A percentile compares a stretch with the other conserved stretches of the same genome.
Conservation (phyloP, 331 rosid species). For the Stylosanthes scabra region DNA sequence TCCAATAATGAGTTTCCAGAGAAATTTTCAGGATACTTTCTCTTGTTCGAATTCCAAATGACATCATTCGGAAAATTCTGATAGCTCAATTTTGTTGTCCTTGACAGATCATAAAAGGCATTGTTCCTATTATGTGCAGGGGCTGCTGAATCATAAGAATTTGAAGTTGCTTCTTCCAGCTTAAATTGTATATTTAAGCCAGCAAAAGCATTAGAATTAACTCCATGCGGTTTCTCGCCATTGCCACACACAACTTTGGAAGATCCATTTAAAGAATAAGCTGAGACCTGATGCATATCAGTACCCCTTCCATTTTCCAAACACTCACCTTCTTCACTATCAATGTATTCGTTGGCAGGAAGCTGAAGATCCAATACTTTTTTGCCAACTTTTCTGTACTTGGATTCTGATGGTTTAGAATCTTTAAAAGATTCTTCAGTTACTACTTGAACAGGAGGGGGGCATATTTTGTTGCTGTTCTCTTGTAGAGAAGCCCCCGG, state of each 20-base stretch:
- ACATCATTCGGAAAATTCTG: conserved; percentile 34
- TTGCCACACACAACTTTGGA: conserved; percentile 44
- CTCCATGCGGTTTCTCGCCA: conserved; percentile 39
- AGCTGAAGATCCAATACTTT: conserved; percentile 81
- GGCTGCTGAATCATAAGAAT: conserved; percentile 33
- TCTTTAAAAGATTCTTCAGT: conserved; percentile 44
- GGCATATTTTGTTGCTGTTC: conserved; percentile 41
- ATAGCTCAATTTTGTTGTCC: conserved; percentile 30
- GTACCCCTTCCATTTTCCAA: conserved; percentile 43
- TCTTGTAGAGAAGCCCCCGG: conserved; percentile 44
- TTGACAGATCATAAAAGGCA: conserved; percentile 32
- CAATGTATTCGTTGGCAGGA: conserved; percentile 71
- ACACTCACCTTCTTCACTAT: conserved; percentile 46
- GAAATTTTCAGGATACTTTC: conserved; percentile 40
- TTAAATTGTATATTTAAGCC: conserved; percentile 54
- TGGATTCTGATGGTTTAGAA: conserved; percentile 42
- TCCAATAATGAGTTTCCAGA: conserved; percentile 21
- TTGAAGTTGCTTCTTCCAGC: conserved; percentile 35
- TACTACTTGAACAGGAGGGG: conserved; percentile 44
- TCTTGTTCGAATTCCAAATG: conserved; percentile 35
- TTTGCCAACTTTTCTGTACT: conserved; percentile 60
- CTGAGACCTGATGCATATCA: background rate
- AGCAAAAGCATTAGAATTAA: conserved; percentile 36
- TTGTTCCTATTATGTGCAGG: conserved; percentile 33
- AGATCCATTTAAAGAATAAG: conserved; percentile 46